These are phyloP conservation scores for Spergularia bocconei DNA, from an alignment of 148 eudicot species.

Conservation along the genomic window DNA sequence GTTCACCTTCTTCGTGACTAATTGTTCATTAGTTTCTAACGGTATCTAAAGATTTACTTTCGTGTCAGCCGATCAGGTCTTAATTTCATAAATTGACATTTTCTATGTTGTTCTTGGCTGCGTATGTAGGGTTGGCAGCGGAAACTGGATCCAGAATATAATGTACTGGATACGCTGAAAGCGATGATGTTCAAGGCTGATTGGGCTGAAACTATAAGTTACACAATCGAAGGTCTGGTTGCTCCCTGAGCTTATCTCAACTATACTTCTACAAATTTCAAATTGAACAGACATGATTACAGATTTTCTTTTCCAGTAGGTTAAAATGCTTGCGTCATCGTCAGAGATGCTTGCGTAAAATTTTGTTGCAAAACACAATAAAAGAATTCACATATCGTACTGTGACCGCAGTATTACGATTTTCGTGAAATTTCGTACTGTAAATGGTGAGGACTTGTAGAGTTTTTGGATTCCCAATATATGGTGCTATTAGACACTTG, in stretches of 20 bases:
- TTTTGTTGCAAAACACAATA: conserved; percentile 11
- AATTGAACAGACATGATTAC: background rate
- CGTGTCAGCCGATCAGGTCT: background rate
- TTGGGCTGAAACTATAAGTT: conserved; percentile 61
- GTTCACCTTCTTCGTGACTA: background rate
- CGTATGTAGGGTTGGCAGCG: conserved; percentile 70
- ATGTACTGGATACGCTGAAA: conserved; percentile 57
- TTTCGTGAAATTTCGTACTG: background rate
- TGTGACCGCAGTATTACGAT: too few species aligned
- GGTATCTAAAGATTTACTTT: background rate
- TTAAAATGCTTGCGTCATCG: background rate
- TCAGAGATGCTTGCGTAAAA: conserved; percentile 1
- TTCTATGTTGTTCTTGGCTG: background rate
- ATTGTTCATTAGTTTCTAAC: background rate
- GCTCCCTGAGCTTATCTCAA: conserved; percentile 48
- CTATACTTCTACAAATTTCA: background rate
- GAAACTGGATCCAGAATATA: conserved; percentile 76
- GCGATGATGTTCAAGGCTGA: conserved; percentile 66
- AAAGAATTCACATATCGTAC: background rate
- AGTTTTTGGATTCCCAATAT: too few species aligned
- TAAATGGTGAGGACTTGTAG: background rate
- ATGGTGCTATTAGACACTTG: too few species aligned
- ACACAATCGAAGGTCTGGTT: conserved; percentile 69
- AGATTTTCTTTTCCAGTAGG: background rate
- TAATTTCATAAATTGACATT: too few species aligned